Conservation (phyloP, 176 grass and related monocot genomes). For the Saccharum officinarum region DNA sequence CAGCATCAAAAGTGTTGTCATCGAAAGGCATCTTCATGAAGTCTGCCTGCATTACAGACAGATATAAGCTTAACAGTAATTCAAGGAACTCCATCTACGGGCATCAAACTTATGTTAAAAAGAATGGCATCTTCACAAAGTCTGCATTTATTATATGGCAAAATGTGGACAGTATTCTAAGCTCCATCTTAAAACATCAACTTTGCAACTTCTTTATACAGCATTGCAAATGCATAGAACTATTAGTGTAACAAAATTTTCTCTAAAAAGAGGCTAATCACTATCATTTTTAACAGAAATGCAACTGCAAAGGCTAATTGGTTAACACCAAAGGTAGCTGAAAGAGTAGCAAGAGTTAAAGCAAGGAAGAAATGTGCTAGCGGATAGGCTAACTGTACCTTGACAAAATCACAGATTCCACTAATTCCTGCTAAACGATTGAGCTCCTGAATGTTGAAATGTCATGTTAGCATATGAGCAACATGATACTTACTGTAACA, state of each 20-base stretch:
- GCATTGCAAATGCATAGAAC: not conserved
- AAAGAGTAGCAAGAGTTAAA: not conserved
- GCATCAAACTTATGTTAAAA: constrained; percentile 1
- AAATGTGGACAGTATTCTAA: not conserved
- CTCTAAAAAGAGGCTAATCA: not conserved
- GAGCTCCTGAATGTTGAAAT: constrained; percentile 59
- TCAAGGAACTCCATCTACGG: not conserved
- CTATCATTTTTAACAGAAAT: not conserved
- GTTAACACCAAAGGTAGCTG: not conserved
- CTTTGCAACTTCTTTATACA: constrained; percentile 29
- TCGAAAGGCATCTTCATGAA: constrained; percentile 86
- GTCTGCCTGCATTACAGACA: constrained; percentile 56
- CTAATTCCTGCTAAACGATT: constrained; percentile 70
- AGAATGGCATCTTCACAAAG: not conserved
- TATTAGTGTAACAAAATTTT: not conserved
- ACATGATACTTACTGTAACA: not conserved
- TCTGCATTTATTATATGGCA: not conserved
- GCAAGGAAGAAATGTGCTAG: not conserved
- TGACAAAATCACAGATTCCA: constrained; percentile 78
- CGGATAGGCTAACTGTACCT: constrained; percentile 56
- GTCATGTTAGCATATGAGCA: constrained; percentile 29
- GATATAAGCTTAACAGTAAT: constrained; percentile 6
- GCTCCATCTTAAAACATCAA: not conserved
- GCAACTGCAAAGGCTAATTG: constrained; percentile 1
- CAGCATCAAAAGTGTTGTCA: constrained; percentile 60